Base-by-base conservation (phyloP, 257 asterid species). In the Voacanga thouarsii region DNA sequence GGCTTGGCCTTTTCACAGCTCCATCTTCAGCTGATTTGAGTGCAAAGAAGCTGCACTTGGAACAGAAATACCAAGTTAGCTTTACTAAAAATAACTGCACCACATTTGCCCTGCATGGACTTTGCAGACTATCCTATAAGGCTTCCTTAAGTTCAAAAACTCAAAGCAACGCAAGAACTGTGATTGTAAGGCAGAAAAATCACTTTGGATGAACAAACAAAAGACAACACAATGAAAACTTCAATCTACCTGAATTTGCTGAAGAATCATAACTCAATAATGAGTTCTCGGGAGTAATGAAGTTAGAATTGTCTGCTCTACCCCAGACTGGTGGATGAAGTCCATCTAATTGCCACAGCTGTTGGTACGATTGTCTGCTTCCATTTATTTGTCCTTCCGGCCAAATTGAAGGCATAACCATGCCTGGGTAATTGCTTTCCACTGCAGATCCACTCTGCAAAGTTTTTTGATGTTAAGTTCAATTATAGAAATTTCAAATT, bases 11-110 rank as follows among this genome's bases (percentile, higher is more conserved):
- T 33, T 33, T 90, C 91, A 90, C 26, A 87, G 86, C 87, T 92
- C 94, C 96, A 90, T 92, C 82, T 89, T 90, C 87, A 90, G 88
- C 82, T 87, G 93, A 77, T 85, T 85, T 41, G 90, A 79, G 77
- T 81, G 95, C 80, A 89, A 85, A 75, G 73, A 60, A 24, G 80
- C 85, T 75, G 82, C 78, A 55, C 28, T 43, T n/a, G 43, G 23
- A 23, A 75, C 41, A 72, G 15, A 80, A 7, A 65, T 39, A 51
- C 18, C 76, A 1, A 70, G 53, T 43, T 9, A 69, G 33, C 1
- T 33, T 33, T 33, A 33, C 37, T 33, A n/a, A 68, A 18, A 68
- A 6, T 39, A 37, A 28, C 23, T 12, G 21, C 72, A 43, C 0
- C 11, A 33, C 3, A 23, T 21, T 50, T n/a, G n/a, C 4, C 28